Evolutionary conservation across 2,329 filamentous ascomycete genomes (phyloP).

Genomic region (Bretziella fagacearum): DNA sequence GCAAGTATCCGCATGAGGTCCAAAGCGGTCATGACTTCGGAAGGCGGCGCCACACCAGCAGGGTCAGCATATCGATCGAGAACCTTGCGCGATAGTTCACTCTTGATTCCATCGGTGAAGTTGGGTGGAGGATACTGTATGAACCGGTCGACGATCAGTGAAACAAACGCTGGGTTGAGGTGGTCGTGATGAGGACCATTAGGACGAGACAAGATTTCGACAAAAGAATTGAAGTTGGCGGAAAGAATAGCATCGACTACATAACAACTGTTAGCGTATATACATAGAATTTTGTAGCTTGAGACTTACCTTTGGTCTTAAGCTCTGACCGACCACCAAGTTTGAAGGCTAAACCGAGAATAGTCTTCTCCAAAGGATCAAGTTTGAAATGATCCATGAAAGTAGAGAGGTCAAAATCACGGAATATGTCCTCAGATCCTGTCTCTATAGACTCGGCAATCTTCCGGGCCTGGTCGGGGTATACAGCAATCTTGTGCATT

Average conservation of each 20-base stretch:
- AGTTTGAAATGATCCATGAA: slow-evolving; percentile 95
- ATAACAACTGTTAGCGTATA: slow-evolving; percentile 8
- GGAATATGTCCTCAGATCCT: slow-evolving; percentile 80
- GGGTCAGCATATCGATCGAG: slow-evolving; percentile 49
- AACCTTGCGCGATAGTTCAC: slow-evolving; percentile 50
- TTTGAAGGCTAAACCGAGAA: slow-evolving; percentile 79
- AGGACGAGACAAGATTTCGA: slow-evolving; percentile 55
- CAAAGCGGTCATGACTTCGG: slow-evolving; percentile 52
- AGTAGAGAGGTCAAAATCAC: slow-evolving; percentile 86
- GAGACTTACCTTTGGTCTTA: slow-evolving; percentile 61
- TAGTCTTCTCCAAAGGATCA: slow-evolving; percentile 71
- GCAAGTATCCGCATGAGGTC: slow-evolving; percentile 51
- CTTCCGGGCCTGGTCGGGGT: slow-evolving; percentile 67
- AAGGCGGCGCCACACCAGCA: slow-evolving; percentile 34
- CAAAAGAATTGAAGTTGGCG: slow-evolving; percentile 59
- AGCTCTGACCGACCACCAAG: slow-evolving; percentile 63
- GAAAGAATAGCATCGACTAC: slow-evolving; percentile 80
- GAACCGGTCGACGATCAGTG: slow-evolving; percentile 67
- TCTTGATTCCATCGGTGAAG: slow-evolving; percentile 59
- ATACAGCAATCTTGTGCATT: slow-evolving; percentile 68
- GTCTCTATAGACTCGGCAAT: slow-evolving; percentile 89
- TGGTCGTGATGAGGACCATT: slow-evolving; percentile 48
- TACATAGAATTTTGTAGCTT: slow-evolving; percentile 6
- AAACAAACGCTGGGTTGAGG: slow-evolving; percentile 52
- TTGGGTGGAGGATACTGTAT: slow-evolving; percentile 74